These are phyloP conservation scores for Trichophyton schoenleinii DNA, from an alignment of 2,329 filamentous ascomycete genomes.

Conservation along the genomic window DNA sequence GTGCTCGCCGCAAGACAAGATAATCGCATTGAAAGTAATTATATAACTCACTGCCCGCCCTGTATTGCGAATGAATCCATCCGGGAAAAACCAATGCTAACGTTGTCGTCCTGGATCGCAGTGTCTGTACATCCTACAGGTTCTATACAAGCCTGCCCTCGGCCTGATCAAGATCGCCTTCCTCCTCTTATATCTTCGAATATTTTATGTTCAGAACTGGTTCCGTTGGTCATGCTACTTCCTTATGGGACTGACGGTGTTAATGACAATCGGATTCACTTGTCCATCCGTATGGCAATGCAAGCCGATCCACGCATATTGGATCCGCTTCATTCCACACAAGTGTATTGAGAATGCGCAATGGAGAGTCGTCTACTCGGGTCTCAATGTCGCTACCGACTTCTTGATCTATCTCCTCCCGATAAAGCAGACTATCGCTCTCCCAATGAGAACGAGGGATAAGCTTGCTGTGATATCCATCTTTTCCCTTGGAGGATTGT, in stretches of 20 bases:
- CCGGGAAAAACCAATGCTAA: background rate
- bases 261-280: conserved; percentile 6
- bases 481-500: conserved; percentile 10
- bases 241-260: conserved; percentile 5
- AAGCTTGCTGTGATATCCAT: conserved; percentile 11
- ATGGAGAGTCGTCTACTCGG: conserved; percentile 8
- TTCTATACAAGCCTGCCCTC: conserved; percentile 7
- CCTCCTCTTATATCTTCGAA: conserved; percentile 11
- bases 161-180: conserved; percentile 9
- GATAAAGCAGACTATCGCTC: conserved; percentile 7
- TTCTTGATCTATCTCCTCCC: conserved; percentile 11
- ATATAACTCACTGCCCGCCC: background rate
- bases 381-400: conserved; percentile 11
- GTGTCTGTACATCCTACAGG: conserved; percentile 7
- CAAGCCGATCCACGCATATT: conserved; percentile 7
- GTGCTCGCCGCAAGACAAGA: background rate
- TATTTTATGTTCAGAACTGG: conserved; percentile 7
- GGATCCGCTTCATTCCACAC: conserved; percentile 8
- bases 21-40: conserved; percentile 7
- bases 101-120: background rate
- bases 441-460: conserved; percentile 8
- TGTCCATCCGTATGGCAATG: conserved; percentile 11
- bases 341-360: conserved; percentile 7
- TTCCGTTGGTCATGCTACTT: conserved; percentile 10
- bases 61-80: background rate